These are phyloP conservation scores for Cordyceps tenuipes DNA, from an alignment of 2,329 filamentous ascomycete genomes.

Conservation along the genomic window DNA sequence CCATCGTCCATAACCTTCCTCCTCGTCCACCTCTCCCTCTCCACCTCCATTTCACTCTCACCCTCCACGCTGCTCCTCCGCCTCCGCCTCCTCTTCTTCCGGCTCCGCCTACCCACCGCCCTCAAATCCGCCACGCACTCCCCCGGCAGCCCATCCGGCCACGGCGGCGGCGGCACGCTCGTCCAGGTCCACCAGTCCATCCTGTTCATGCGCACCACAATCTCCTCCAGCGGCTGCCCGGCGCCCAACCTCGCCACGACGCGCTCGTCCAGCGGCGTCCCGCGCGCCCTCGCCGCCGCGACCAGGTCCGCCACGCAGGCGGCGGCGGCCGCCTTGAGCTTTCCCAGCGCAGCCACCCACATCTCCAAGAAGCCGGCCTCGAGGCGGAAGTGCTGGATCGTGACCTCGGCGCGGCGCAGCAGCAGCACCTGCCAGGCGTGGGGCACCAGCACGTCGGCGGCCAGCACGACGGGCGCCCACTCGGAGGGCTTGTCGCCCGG, in stretches of 20 bases:
- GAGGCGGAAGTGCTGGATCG: slow-evolving; percentile 4
- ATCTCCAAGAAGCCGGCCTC: slow-evolving; percentile 4
- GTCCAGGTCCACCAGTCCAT: slow-evolving; percentile 10
- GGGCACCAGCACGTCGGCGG: slow-evolving; percentile 8
- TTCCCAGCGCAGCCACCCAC: slow-evolving; percentile 5
- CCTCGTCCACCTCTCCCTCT: background rate
- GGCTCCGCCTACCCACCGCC: background rate
- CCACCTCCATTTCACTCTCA: background rate
- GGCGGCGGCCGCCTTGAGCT: slow-evolving; percentile 2
- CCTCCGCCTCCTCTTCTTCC: background rate
- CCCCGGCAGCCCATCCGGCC: background rate
- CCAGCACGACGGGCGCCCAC: slow-evolving; percentile 6
- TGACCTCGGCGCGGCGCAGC: slow-evolving; percentile 1
- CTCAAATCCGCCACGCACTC: slow-evolving; percentile 3
- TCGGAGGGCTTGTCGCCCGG: slow-evolving; percentile 3
- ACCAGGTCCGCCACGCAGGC: slow-evolving; percentile 5
- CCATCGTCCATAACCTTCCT: background rate
- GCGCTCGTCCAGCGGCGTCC: background rate
- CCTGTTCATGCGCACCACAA: slow-evolving; percentile 4
- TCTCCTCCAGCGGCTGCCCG: slow-evolving; percentile 2
- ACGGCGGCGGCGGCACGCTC: slow-evolving; percentile 4
- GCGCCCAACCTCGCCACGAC: background rate
- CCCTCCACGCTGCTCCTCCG: background rate
- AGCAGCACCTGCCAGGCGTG: slow-evolving; percentile 10
- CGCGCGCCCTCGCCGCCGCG: background rate